phyloP scores from a whole-genome alignment of 1,284 basidiomycete genomes.

The Ceratobasidium sp. region DNA sequence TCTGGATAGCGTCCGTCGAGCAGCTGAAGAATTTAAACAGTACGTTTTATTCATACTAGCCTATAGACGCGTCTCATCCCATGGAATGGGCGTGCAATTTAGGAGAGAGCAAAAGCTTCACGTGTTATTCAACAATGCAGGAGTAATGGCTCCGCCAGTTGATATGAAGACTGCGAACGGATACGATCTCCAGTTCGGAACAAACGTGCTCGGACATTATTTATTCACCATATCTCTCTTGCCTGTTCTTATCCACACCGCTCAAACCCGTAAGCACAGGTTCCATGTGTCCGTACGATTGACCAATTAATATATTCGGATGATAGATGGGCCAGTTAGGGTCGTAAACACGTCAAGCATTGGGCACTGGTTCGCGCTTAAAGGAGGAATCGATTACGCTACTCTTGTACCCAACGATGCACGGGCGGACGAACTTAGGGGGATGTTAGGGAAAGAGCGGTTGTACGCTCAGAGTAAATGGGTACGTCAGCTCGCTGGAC shows the following conservation, averaged over 20 bases:
- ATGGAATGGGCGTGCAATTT: not conserved
- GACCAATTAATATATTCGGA: not conserved
- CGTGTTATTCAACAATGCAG: slow-evolving; percentile 67
- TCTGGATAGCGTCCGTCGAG: slow-evolving; percentile 62
- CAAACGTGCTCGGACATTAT: slow-evolving; percentile 66
- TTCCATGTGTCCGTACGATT: not conserved
- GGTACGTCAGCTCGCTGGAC: not conserved
- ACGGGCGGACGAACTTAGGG: slow-evolving; percentile 10
- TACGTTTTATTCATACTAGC: slow-evolving; percentile 49
- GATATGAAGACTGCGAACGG: slow-evolving; percentile 63
- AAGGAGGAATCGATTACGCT: slow-evolving; percentile 20
- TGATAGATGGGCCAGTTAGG: not conserved
- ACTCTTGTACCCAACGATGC: slow-evolving; percentile 16
- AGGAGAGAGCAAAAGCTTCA: slow-evolving; percentile 63
- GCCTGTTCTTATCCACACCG: slow-evolving; percentile 56
- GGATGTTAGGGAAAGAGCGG: slow-evolving; percentile 3
- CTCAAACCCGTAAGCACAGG: slow-evolving; percentile 1
- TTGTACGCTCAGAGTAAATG: slow-evolving; percentile 43
- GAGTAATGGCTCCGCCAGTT: slow-evolving; percentile 64
- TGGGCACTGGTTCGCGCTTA: slow-evolving; percentile 9
- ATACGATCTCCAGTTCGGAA: slow-evolving; percentile 69
- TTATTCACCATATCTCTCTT: slow-evolving; percentile 64
- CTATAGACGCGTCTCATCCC: not conserved
- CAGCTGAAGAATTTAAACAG: slow-evolving; percentile 63
- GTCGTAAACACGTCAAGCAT: slow-evolving; percentile 11